Evolutionary conservation across 805 yeast genomes (phyloP).

Genomic region (Groenewaldozyma tartarivorans): DNA sequence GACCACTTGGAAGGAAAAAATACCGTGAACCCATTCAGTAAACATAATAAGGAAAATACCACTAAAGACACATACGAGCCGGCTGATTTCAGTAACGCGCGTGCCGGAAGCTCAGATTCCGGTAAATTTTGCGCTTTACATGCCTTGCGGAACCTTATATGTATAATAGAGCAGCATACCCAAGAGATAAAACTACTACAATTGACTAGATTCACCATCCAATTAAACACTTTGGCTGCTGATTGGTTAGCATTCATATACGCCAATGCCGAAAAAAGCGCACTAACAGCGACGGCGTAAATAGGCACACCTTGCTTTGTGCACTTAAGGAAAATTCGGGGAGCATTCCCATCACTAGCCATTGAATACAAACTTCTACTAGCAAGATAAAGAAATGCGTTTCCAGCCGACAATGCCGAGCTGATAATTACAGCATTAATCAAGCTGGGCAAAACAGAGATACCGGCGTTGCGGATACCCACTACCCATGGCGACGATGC

Average conservation of each 20-base stretch:
- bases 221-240: conserved; percentile 49
- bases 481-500: conserved; percentile 79
- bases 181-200: conserved; percentile 46
- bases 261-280: conserved; percentile 52
- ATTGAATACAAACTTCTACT: conserved; percentile 67
- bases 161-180: conserved; percentile 42
- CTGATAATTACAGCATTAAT: conserved; percentile 69
- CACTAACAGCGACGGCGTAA: conserved; percentile 42
- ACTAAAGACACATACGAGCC: conserved; percentile 5
- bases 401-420: conserved; percentile 74
- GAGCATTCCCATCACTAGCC: conserved; percentile 67
- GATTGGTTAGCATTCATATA: conserved; percentile 56
- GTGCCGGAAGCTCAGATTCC: conserved; percentile 39
- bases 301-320: conserved; percentile 65
- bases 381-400: conserved; percentile 68
- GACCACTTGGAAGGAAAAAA: conserved; percentile 58
- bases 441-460: conserved; percentile 59
- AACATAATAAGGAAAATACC: conserved; percentile 31
- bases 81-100: conserved; percentile 31
- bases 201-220: conserved; percentile 23
- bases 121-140: conserved; percentile 31
- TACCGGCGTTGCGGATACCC: conserved; percentile 61
- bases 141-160: conserved; percentile 38
- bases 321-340: conserved; percentile 53
- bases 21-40: conserved; percentile 56